Percentiles rank a stretch among this genome's conserved stretches.
Evolutionary conservation across 202 grass and related monocot species (phyloP).

Genomic region (Sporobolus alterniflorus): DNA sequence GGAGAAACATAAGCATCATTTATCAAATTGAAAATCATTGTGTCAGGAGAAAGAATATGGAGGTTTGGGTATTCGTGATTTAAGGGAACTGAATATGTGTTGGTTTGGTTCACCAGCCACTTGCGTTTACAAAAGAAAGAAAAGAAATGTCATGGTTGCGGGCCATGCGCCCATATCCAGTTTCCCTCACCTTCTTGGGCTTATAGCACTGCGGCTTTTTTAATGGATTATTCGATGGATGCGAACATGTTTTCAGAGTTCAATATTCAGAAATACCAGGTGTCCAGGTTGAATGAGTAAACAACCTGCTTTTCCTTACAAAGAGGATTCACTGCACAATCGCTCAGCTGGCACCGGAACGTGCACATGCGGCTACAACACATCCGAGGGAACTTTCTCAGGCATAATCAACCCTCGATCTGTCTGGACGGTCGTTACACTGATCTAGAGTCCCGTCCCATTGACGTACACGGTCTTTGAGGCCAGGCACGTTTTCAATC

Average conservation of each 20-base stretch:
- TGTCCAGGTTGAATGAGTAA: too few relatives aligned
- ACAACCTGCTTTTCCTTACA: background rate
- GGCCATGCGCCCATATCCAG: background rate
- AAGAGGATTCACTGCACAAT: background rate
- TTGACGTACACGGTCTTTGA: background rate
- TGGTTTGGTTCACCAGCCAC: background rate
- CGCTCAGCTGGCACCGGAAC: background rate
- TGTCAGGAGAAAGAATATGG: too few relatives aligned
- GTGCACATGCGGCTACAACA: background rate
- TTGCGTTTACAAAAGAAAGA: background rate
- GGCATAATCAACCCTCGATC: background rate
- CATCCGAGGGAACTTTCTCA: background rate
- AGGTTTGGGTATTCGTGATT: too few relatives aligned
- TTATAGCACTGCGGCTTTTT: too few relatives aligned
- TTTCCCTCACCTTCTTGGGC: too few relatives aligned
- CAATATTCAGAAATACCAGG: too few relatives aligned
- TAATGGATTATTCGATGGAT: too few relatives aligned
- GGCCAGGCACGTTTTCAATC: background rate
- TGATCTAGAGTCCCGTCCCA: background rate
- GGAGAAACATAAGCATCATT: too few relatives aligned
- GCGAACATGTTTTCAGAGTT: too few relatives aligned
- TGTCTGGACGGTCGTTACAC: background rate
- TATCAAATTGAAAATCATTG: too few relatives aligned
- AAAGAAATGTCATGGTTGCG: too few relatives aligned
- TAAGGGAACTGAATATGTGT: too few relatives aligned